These are phyloP conservation scores for Bimuria novae-zelandiae DNA, from an alignment of 2,329 filamentous ascomycete genomes.

Conservation along the genomic window DNA sequence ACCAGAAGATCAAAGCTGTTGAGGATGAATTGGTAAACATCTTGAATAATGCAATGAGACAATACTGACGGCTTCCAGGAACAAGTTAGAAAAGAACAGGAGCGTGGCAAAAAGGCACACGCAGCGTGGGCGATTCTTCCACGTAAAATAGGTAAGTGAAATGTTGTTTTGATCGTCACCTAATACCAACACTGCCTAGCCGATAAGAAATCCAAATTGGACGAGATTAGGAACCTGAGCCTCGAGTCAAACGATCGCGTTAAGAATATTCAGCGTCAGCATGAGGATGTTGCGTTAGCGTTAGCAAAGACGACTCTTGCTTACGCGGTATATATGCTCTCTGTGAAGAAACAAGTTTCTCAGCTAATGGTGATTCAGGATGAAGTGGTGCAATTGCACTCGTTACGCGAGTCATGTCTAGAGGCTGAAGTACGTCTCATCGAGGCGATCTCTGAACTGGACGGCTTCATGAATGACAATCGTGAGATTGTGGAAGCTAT, in stretches of 20 bases:
- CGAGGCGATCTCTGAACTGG: slow-evolving; percentile 82
- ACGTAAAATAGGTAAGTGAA: slow-evolving; percentile 67
- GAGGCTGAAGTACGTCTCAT: slow-evolving; percentile 72
- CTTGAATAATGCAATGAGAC: background rate
- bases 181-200: slow-evolving; percentile 40
- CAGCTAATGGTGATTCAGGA: slow-evolving; percentile 48
- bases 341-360: background rate
- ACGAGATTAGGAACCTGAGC: slow-evolving; percentile 47
- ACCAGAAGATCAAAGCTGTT: slow-evolving; percentile 30
- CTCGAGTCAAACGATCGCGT: slow-evolving; percentile 54
- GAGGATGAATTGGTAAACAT: slow-evolving; percentile 26
- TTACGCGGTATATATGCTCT: slow-evolving; percentile 55
- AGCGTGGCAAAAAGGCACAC: slow-evolving; percentile 66
- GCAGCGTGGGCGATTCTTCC: slow-evolving; percentile 70
- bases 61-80: slow-evolving; percentile 18
- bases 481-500: slow-evolving; percentile 37
- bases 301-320: slow-evolving; percentile 50
- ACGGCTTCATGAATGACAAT: slow-evolving; percentile 70
- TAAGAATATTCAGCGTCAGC: slow-evolving; percentile 51
- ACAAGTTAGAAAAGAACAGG: slow-evolving; percentile 65
- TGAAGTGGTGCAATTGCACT: slow-evolving; percentile 65
- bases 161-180: no score
- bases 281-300: slow-evolving; percentile 46
- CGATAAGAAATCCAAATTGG: slow-evolving; percentile 53
- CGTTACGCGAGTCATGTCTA: slow-evolving; percentile 66